Conservation (phyloP, 2,329 filamentous ascomycete genomes). For the Acephala macrosclerotiorum region DNA sequence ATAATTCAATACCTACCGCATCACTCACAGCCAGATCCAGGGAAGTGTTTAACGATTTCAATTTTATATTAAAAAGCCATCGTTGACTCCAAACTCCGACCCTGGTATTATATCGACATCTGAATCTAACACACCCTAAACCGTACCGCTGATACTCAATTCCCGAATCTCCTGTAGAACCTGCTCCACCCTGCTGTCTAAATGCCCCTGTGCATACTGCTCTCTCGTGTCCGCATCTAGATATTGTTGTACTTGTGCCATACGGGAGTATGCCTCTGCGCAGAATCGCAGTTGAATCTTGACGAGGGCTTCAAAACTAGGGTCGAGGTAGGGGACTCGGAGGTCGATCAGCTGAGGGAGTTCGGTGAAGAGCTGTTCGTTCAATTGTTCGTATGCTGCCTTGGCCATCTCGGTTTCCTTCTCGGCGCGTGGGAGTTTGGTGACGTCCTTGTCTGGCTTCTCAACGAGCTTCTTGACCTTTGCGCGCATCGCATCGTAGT, state of each 20-base stretch:
- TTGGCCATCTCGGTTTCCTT: slow-evolving; percentile 96
- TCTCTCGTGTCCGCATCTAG: slow-evolving; percentile 94
- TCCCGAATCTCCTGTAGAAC: slow-evolving; percentile 97
- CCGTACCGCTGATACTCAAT: slow-evolving; percentile 84
- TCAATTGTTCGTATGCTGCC: slow-evolving; percentile 92
- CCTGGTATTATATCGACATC: slow-evolving; percentile 18
- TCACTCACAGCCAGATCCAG: neutral
- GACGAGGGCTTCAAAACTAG: slow-evolving; percentile 95
- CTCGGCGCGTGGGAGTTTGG: slow-evolving; percentile 93
- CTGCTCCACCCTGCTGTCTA: slow-evolving; percentile 92
- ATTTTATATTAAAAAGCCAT: slow-evolving; percentile 17
- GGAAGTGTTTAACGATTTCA: neutral
- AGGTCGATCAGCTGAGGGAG: slow-evolving; percentile 96
- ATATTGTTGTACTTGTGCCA: slow-evolving; percentile 99
- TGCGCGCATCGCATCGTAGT: slow-evolving; percentile 94
- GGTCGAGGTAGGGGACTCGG: slow-evolving; percentile 95
- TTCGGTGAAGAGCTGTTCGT: slow-evolving; percentile 93
- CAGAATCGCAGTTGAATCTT: slow-evolving; percentile 99
- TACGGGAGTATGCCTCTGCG: slow-evolving; percentile 94
- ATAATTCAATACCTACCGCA: neutral
- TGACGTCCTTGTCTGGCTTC: slow-evolving; percentile 98
- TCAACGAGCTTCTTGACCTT: slow-evolving; percentile 97
- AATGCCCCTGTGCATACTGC: slow-evolving; percentile 91
- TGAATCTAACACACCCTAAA: slow-evolving; percentile 50
- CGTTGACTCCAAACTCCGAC: slow-evolving; percentile 34